phyloP scores from a whole-genome alignment of 805 yeast species.

The Wickerhamomyces bisporus region DNA sequence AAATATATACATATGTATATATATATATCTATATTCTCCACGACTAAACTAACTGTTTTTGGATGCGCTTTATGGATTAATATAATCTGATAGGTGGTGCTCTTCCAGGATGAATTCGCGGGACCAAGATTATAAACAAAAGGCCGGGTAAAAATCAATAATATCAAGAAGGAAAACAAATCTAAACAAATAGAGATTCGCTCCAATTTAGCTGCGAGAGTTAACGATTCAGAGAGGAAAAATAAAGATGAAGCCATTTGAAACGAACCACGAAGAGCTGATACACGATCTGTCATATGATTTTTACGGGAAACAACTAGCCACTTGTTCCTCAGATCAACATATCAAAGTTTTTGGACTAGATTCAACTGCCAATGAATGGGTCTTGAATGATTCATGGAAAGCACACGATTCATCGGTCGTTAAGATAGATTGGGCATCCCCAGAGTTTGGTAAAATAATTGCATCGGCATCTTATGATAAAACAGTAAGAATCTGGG shows the following conservation, averaged over 20 bases:
- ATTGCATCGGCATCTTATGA: slow-evolving; percentile 89
- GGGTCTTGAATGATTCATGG: slow-evolving; percentile 89
- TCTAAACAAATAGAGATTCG: no score
- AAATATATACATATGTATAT: no score
- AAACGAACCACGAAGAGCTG: slow-evolving; percentile 89
- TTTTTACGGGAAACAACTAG: slow-evolving; percentile 86
- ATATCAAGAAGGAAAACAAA: no score
- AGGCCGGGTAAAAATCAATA: no score
- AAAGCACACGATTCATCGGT: slow-evolving; percentile 91
- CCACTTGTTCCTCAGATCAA: slow-evolving; percentile 94
- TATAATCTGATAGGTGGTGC: no score
- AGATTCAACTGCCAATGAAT: slow-evolving; percentile 57
- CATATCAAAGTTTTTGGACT: slow-evolving; percentile 85
- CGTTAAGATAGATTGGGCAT: slow-evolving; percentile 84
- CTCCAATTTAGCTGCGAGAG: no score
- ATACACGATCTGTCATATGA: slow-evolving; percentile 89
- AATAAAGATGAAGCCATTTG: slow-evolving; percentile 68
- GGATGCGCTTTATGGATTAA: no score
- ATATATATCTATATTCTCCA: no score
- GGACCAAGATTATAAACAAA: no score
- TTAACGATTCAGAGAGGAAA: no score
- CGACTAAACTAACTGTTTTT: no score
- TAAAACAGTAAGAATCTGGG: slow-evolving; percentile 85
- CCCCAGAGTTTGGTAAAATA: slow-evolving; percentile 87
- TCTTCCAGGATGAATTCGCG: no score